A percentile compares a stretch with the other conserved stretches of the same genome.
These are phyloP conservation scores for Macrophomina pseudophaseolina DNA, from an alignment of 2,329 filamentous ascomycete species.

Conservation along the genomic window DNA sequence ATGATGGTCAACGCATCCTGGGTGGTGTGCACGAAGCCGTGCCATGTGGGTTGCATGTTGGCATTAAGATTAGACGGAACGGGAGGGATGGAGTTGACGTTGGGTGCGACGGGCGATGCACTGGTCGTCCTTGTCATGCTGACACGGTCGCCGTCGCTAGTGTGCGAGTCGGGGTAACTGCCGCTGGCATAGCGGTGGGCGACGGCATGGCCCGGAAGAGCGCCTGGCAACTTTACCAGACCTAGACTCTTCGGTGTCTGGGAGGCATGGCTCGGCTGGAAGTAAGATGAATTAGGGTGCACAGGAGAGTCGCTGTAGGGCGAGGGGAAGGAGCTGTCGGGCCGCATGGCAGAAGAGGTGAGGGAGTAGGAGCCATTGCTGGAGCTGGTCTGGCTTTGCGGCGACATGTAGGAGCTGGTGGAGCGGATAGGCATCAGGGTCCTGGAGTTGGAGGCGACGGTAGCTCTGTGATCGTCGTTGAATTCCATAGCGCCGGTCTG, in stretches of 20 bases:
- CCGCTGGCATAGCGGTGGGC: conserved; percentile 12
- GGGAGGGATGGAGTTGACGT: conserved; percentile 18
- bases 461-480: conserved; percentile 23
- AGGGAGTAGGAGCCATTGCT: conserved; percentile 17
- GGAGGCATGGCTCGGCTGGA: conserved; percentile 1
- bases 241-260: conserved; percentile 17
- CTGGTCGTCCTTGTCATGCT: conserved; percentile 12
- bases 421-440: conserved; percentile 23
- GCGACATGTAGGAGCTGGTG: conserved; percentile 17
- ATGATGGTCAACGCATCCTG: conserved; percentile 80
- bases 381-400: conserved; percentile 13
- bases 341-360: conserved; percentile 4
- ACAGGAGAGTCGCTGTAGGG: conserved; percentile 17
- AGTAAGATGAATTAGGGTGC: conserved; percentile 15
- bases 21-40: conserved; percentile 71
- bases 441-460: background rate
- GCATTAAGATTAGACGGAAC: conserved; percentile 32
- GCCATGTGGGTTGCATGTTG: conserved; percentile 66
- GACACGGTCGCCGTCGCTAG: conserved; percentile 19
- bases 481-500: conserved; percentile 25
- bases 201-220: conserved; percentile 10
- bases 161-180: conserved; percentile 21
- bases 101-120: conserved; percentile 14
- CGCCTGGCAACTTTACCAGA: background rate
- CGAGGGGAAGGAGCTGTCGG: conserved; percentile 21